A percentile compares a stretch with the other conserved stretches of the same genome.
phyloP scores from a whole-genome alignment of 352 stramenopile genomes.

The Globisporangium uncinulatum region DNA sequence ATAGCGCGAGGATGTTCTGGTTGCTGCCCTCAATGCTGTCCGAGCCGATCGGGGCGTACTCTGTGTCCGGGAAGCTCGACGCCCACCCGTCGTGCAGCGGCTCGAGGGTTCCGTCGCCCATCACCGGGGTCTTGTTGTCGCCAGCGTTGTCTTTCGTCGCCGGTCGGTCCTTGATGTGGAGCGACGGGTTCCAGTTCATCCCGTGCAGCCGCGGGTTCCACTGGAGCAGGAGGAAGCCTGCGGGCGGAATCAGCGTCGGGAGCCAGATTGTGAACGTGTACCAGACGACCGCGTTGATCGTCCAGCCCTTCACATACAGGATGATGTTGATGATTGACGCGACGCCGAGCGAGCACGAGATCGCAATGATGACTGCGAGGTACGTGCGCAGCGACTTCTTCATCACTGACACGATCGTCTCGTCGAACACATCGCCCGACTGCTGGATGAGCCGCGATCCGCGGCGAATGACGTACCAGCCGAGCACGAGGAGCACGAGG shows the following conservation, averaged over 20 bases:
- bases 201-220: conserved; percentile 76
- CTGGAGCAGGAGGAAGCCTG: conserved; percentile 77
- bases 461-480: conserved; percentile 60
- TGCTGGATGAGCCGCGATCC: conserved; percentile 68
- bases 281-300: conserved; percentile 71
- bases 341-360: conserved; percentile 57
- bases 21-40: conserved; percentile 47
- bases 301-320: conserved; percentile 56
- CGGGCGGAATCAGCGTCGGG: conserved; percentile 61
- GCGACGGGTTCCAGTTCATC: conserved; percentile 61
- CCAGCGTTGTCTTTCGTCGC: conserved; percentile 40
- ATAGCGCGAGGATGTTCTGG: conserved; percentile 76
- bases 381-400: conserved; percentile 78
- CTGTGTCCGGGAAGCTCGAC: conserved; percentile 64
- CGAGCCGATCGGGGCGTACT: conserved; percentile 58
- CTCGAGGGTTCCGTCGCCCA: conserved; percentile 21
- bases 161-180: conserved; percentile 38
- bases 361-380: conserved; percentile 63
- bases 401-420: conserved; percentile 70
- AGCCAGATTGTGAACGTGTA: conserved; percentile 80
- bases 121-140: conserved; percentile 24
- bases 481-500: conserved; percentile 57
- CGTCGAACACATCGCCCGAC: conserved; percentile 66
- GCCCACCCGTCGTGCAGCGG: conserved; percentile 51
- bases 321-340: conserved; percentile 59